Conservation (phyloP, 768 basidiomycete species). For the Collybia sp. region DNA sequence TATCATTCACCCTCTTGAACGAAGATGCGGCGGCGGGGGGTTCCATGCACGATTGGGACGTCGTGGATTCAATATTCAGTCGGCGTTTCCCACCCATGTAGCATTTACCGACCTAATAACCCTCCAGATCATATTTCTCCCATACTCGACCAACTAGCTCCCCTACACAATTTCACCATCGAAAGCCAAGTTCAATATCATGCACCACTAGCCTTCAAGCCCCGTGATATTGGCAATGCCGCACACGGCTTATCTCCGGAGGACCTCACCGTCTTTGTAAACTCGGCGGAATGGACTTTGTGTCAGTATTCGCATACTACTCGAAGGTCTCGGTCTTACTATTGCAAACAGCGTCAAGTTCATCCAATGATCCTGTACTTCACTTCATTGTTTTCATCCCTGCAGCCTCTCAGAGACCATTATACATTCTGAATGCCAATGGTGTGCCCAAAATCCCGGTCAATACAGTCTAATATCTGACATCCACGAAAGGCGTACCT, state of each 20-base stretch:
- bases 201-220: slow-evolving; percentile 82
- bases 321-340: background rate
- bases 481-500: slow-evolving; percentile 32
- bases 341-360: slow-evolving; percentile 68
- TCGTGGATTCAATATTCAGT: slow-evolving; percentile 62
- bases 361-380: slow-evolving; percentile 89
- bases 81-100: slow-evolving; percentile 20
- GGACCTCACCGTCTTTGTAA: slow-evolving; percentile 89
- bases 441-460: slow-evolving; percentile 26
- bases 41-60: slow-evolving; percentile 66
- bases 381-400: slow-evolving; percentile 92
- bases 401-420: slow-evolving; percentile 58
- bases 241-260: slow-evolving; percentile 65
- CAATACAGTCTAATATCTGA: slow-evolving; percentile 5
- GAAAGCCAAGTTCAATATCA: slow-evolving; percentile 95
- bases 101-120: background rate
- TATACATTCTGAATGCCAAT: slow-evolving; percentile 56
- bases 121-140: slow-evolving; percentile 66
- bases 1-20: slow-evolving; percentile 91
- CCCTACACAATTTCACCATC: slow-evolving; percentile 86
- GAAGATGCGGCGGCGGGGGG: slow-evolving; percentile 75
- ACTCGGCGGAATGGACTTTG: slow-evolving; percentile 93
- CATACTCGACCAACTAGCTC: slow-evolving; percentile 49
- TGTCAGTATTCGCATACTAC: slow-evolving; percentile 40
- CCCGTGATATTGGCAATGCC: slow-evolving; percentile 33